Conservation (phyloP, 495 filamentous ascomycete species). For the Darksidea phi region DNA sequence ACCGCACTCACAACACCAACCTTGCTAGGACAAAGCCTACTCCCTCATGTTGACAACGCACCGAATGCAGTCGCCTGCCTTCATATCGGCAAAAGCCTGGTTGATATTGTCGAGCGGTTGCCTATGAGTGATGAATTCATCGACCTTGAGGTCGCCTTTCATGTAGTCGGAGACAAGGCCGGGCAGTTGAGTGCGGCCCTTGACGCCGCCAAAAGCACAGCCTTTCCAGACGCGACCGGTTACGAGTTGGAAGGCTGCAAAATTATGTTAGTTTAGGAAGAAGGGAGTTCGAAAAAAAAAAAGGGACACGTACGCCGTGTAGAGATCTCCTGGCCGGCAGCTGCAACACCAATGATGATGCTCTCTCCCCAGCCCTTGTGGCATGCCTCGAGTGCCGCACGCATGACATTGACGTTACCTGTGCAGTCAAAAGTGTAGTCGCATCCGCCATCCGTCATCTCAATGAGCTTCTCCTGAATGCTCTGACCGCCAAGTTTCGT, state of each 20-base stretch:
- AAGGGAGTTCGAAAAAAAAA: neutral
- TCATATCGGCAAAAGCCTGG: conserved; percentile 88
- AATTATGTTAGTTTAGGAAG: conserved; percentile 21
- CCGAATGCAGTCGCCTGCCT: conserved; percentile 90
- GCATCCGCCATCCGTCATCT: conserved; percentile 98
- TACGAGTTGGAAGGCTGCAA: conserved; percentile 91
- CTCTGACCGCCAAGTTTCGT: conserved; percentile 70
- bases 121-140: conserved; percentile 98
- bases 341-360: conserved; percentile 96
- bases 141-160: conserved; percentile 87
- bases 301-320: conserved; percentile 76
- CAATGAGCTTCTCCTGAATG: conserved; percentile 85
- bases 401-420: conserved; percentile 94
- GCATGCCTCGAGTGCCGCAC: conserved; percentile 92
- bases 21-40: too few species aligned
- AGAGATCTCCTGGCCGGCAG: conserved; percentile 93
- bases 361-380: conserved; percentile 99
- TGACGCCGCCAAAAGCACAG: conserved; percentile 96
- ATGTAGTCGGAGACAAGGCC: conserved; percentile 89
- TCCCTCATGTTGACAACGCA: conserved; percentile 67
- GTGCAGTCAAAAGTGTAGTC: conserved; percentile 99
- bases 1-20: too few species aligned
- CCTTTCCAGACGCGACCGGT: conserved; percentile 97
- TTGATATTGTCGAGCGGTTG: conserved; percentile 80
- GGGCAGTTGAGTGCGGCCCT: conserved; percentile 89